Base-by-base conservation (phyloP, 441 rosid species). In the Lepidium campestre region DNA sequence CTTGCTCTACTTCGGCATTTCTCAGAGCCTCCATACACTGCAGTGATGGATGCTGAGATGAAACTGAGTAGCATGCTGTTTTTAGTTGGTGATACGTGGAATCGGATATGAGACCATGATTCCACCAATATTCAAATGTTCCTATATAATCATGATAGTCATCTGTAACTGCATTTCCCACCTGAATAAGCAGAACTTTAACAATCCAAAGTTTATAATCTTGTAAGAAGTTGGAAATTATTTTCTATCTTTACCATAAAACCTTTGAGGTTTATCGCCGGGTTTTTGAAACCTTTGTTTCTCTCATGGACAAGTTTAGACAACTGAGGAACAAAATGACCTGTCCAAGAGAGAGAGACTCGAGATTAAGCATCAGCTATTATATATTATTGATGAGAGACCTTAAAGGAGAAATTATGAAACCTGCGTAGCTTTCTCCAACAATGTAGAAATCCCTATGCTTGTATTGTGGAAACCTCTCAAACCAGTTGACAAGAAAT, bases 351-450 rank as follows among this genome's bases (percentile, higher is more conserved):
- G 46, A 53, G 40, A 63, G 49, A 36, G 29, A 66, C 10, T 34
- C 8, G 31, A 31, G 23, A 46, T 1, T 45, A 46, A 46, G 54
- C 58, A 70, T 25, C 49, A 62, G 42, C 46, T 15, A 32, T 17
- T 35, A 32, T 4, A 4, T 47, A 19, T n/a, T 6, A 27, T 4
- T 44, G 32, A 48, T 42, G 34, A 5, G 23, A 17, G 59, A 61
- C 37, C 36, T 29, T 55, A 4, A 47, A 48, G 29, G 13, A 13
- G 48, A 44, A 36, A 32, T 17, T 29, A 10, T 53, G 25, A n/a
- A 55, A 90, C 98, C 97, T 88, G 89, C 96, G 77, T 93, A 94
- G 79, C 99, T 91, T 76, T 94, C 98, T 53, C 99, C 99, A 31
- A 86, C 86, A 78, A 91, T 82, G 81, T 89, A 90, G 80, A 94